phyloP scores from a whole-genome alignment of 495 filamentous ascomycete species.

The Penicillium psychrofluorescens region DNA sequence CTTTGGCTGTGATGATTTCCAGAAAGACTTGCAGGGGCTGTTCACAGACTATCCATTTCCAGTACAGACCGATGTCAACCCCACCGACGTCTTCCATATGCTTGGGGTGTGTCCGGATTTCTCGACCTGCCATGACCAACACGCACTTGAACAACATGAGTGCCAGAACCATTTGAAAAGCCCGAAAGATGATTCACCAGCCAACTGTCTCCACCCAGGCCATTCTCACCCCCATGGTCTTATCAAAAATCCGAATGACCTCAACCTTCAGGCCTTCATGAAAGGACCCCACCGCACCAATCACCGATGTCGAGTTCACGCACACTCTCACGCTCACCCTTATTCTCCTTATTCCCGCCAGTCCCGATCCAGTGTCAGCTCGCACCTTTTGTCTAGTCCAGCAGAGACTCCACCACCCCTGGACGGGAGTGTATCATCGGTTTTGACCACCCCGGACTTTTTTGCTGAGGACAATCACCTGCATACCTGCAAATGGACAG shows the following conservation, averaged over 20 bases:
- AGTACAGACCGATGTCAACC: slow-evolving; percentile 25
- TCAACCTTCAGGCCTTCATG: slow-evolving; percentile 12
- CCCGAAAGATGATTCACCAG: slow-evolving; percentile 8
- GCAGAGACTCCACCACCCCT: slow-evolving; percentile 38
- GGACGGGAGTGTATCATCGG: slow-evolving; percentile 30
- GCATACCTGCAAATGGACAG: slow-evolving; percentile 34
- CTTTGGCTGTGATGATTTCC: slow-evolving; percentile 28
- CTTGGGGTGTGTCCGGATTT: slow-evolving; percentile 32
- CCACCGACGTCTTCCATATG: slow-evolving; percentile 36
- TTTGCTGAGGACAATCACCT: slow-evolving; percentile 24
- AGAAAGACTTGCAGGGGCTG: slow-evolving; percentile 21
- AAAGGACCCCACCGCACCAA: slow-evolving; percentile 31
- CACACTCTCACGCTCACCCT: slow-evolving; percentile 27
- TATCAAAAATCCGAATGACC: slow-evolving; percentile 24
- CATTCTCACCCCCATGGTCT: slow-evolving; percentile 17
- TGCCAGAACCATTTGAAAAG: slow-evolving; percentile 6
- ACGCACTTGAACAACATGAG: slow-evolving; percentile 16
- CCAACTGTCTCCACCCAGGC: slow-evolving; percentile 23
- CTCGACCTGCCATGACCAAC: slow-evolving; percentile 21
- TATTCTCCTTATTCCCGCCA: slow-evolving; percentile 38
- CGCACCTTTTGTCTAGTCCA: slow-evolving; percentile 32
- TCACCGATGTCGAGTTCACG: slow-evolving; percentile 30
- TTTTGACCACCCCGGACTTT: slow-evolving; percentile 34
- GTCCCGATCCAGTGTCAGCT: slow-evolving; percentile 36
- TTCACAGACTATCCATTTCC: slow-evolving; percentile 18